Conservation (phyloP, 140 eudicot species). For the Erigeron philadelphicus region DNA sequence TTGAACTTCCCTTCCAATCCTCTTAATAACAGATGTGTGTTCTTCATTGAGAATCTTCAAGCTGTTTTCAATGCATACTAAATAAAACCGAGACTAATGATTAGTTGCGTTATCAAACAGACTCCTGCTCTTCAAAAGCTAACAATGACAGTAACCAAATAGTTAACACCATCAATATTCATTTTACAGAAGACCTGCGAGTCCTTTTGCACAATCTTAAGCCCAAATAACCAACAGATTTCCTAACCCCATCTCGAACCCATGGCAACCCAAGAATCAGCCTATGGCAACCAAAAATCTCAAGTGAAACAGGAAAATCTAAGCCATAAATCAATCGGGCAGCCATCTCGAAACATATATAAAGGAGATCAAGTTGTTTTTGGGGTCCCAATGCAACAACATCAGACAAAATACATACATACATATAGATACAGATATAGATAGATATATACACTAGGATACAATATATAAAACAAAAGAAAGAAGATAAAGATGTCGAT, state of each 20-base stretch:
- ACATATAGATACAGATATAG: too few species aligned
- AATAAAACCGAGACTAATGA: slow-evolving; percentile 20
- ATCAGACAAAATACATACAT: too few species aligned
- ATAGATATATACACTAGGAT: too few species aligned
- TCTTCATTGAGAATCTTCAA: slow-evolving; percentile 27
- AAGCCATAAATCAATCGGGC: not conserved
- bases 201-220: not conserved
- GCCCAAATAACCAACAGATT: not conserved
- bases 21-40: slow-evolving; percentile 22
- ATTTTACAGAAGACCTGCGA: not conserved
- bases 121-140: not conserved
- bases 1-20: slow-evolving; percentile 22
- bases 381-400: too few species aligned
- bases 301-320: not conserved
- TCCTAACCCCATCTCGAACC: not conserved
- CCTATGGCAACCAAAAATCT: not conserved
- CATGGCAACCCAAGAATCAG: too few species aligned
- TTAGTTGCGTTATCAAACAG: slow-evolving; percentile 10
- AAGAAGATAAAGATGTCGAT: too few species aligned
- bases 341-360: too few species aligned
- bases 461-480: too few species aligned
- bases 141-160: not conserved
- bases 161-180: not conserved
- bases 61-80: slow-evolving; percentile 30
- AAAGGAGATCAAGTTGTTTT: too few species aligned